Percentiles rank a stretch among this genome's conserved stretches.
Evolutionary conservation across 2,329 filamentous ascomycete genomes (phyloP).

Genomic region (Alternaria ventricosa): DNA sequence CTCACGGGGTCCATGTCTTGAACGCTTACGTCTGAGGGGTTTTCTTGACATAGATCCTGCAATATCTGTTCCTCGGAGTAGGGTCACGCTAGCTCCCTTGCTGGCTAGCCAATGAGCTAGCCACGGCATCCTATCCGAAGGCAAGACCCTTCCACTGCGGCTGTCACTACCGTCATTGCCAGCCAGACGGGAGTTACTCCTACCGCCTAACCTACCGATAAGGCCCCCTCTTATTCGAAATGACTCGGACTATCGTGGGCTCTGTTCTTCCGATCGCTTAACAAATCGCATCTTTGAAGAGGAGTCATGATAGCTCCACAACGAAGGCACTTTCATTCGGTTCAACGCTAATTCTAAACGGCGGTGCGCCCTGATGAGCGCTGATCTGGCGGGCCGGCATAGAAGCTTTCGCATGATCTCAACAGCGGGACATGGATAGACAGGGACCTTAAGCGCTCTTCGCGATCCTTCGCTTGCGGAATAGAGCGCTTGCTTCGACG

Average conservation of each 20-base stretch:
- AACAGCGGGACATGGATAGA: neutral
- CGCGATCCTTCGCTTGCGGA: neutral
- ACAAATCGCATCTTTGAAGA: neutral
- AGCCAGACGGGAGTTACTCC: neutral
- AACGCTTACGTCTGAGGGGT: neutral
- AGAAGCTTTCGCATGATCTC: neutral
- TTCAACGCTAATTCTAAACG: neutral
- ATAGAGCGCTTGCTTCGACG: neutral
- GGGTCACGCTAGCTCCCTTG: neutral
- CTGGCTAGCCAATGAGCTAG: neutral
- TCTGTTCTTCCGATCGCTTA: neutral
- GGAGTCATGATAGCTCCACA: neutral
- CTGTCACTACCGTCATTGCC: neutral
- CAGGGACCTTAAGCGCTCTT: neutral
- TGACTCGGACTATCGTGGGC: neutral
- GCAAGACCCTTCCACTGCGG: neutral
- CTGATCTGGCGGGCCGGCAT: neutral
- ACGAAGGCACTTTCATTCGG: neutral
- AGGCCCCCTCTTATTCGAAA: neutral
- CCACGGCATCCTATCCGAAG: slow-evolving; percentile 2
- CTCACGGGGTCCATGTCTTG: neutral
- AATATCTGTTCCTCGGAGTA: neutral
- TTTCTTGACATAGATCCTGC: neutral
- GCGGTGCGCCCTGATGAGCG: neutral
- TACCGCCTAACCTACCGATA: neutral